A percentile compares a stretch with the other conserved stretches of the same genome.
These are phyloP conservation scores for Platanus orientalis DNA, from an alignment of 164 flowering plant genomes.

Conservation along the genomic window DNA sequence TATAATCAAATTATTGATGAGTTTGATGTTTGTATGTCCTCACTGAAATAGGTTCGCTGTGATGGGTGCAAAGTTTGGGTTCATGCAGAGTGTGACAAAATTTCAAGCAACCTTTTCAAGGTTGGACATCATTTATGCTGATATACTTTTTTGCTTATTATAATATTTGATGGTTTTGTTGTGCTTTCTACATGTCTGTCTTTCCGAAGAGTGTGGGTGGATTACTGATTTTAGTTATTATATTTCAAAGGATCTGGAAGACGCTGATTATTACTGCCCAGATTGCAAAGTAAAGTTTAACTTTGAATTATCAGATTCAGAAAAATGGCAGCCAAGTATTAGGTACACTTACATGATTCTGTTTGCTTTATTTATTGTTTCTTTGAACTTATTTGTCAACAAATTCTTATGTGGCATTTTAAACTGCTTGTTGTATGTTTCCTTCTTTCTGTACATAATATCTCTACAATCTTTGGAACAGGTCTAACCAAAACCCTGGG, in stretches of 20 bases:
- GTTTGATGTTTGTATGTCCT: background rate
- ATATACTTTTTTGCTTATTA: too few relatives aligned
- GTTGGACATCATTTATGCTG: constrained; percentile 26
- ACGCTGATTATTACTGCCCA: constrained; percentile 85
- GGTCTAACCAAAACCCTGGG: constrained; percentile 28
- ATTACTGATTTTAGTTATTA: constrained; percentile 7
- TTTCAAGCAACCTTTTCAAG: constrained; percentile 61
- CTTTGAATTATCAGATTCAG: constrained; percentile 61
- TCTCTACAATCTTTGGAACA: constrained; percentile 20
- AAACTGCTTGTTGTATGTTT: background rate
- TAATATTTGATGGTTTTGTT: background rate
- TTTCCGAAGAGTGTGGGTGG: background rate
- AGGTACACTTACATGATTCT: constrained; percentile 29
- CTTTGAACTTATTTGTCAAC: background rate
- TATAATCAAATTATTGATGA: background rate
- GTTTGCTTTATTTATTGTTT: background rate
- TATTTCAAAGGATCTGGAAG: constrained; percentile 50
- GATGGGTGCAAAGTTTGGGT: constrained; percentile 98
- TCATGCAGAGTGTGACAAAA: constrained; percentile 87
- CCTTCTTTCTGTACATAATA: background rate
- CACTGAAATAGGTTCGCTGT: constrained; percentile 62
- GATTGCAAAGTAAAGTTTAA: constrained; percentile 82
- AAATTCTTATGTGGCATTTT: too few relatives aligned
- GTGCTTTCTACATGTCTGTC: constrained; percentile 8
- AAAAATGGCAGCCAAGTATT: constrained; percentile 27